Evolutionary conservation across 768 basidiomycete species (phyloP).

Genomic region (Naganishia randhawae): DNA sequence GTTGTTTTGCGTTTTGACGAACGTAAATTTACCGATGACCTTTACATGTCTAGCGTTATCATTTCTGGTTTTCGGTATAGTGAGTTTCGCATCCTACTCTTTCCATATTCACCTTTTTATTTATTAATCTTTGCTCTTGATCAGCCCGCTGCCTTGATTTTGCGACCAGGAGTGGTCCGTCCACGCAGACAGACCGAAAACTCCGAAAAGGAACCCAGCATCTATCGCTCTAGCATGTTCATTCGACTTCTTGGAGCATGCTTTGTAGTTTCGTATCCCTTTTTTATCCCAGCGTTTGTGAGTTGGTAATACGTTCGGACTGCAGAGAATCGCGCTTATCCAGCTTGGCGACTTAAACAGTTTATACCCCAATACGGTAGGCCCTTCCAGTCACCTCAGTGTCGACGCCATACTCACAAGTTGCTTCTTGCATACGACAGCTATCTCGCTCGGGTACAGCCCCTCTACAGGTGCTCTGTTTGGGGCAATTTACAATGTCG

Average conservation of each 20-base stretch:
- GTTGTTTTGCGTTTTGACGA: too few relatives aligned
- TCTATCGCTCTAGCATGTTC: constrained; percentile 13
- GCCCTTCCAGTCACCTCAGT: not conserved
- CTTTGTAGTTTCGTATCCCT: constrained; percentile 24
- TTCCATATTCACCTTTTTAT: not conserved
- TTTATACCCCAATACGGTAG: constrained; percentile 24
- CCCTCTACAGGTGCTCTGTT: constrained; percentile 19
- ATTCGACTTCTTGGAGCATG: constrained; percentile 10
- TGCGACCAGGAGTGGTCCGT: constrained; percentile 8
- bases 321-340: not conserved
- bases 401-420: not conserved
- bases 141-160: constrained; percentile 20
- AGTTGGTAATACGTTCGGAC: too few relatives aligned
- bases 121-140: not conserved
- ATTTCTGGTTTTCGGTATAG: not conserved
- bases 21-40: not conserved
- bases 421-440: not conserved
- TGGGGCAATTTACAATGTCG: constrained; percentile 22
- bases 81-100: not conserved
- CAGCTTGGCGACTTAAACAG: not conserved
- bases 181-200: not conserved
- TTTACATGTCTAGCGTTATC: not conserved
- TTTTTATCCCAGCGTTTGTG: constrained; percentile 28
- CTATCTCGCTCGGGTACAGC: constrained; percentile 17
- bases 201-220: constrained; percentile 8